Percentiles rank a stretch among this genome's conserved stretches.
phyloP scores from a whole-genome alignment of 2,329 filamentous ascomycete genomes.

The Colletotrichum salicis region DNA sequence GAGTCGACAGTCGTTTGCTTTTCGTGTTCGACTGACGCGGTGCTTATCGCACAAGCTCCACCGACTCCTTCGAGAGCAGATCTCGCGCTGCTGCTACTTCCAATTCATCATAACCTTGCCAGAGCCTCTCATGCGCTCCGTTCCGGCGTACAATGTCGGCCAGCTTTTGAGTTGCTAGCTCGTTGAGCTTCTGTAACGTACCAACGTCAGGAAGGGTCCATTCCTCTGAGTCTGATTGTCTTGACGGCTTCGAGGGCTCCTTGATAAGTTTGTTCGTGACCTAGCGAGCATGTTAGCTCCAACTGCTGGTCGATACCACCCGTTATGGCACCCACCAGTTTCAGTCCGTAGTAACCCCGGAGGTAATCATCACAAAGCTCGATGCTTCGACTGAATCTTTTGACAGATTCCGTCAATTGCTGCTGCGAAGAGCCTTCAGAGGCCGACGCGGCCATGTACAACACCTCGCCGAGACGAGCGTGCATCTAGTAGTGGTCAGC shows the following conservation, averaged over 20 bases:
- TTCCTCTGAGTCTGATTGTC: conserved; percentile 59
- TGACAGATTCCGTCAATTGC: conserved; percentile 77
- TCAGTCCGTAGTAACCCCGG: conserved; percentile 91
- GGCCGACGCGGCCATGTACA: conserved; percentile 74
- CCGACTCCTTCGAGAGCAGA: conserved; percentile 67
- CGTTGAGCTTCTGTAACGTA: conserved; percentile 75
- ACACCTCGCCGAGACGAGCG: conserved; percentile 84
- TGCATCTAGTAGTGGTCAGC: conserved; percentile 72
- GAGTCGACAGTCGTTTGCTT: not conserved
- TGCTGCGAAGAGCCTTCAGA: conserved; percentile 56
- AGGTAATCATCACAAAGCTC: conserved; percentile 95
- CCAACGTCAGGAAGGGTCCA: conserved; percentile 65
- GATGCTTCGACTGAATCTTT: conserved; percentile 88
- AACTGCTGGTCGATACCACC: not conserved
- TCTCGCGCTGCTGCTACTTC: conserved; percentile 79
- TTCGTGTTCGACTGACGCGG: not conserved
- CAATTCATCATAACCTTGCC: conserved; percentile 77
- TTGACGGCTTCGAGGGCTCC: conserved; percentile 54
- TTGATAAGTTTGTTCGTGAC: conserved; percentile 62
- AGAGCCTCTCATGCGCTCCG: conserved; percentile 69
- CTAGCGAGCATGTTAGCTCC: conserved; percentile 44
- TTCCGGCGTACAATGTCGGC: conserved; percentile 78
- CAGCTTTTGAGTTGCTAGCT: conserved; percentile 78
- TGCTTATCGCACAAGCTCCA: conserved; percentile 54
- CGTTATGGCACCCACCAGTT: conserved; percentile 66